Conservation (phyloP, 2,329 filamentous ascomycete species). For the Trichoderma aggressivum region DNA sequence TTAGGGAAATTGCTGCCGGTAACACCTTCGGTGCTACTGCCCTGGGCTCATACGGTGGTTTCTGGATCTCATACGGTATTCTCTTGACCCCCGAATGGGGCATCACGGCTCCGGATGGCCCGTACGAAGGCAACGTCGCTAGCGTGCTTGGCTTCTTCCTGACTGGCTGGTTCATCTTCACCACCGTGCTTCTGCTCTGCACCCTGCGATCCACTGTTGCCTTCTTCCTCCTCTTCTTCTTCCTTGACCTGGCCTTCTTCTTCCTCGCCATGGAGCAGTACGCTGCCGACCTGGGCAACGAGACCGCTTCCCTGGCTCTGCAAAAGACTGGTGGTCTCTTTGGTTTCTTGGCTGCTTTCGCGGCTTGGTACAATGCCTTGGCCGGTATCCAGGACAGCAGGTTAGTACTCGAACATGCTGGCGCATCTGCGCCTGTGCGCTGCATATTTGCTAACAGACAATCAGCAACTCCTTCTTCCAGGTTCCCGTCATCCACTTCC, state of each 20-base stretch:
- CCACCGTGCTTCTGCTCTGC: constrained; percentile 67
- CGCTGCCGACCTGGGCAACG: constrained; percentile 50
- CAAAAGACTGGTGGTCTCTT: constrained; percentile 74
- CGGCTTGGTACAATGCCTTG: constrained; percentile 84
- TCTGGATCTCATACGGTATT: constrained; percentile 76
- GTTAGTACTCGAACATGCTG: constrained; percentile 39
- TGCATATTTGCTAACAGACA: constrained; percentile 31
- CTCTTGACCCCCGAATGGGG: constrained; percentile 66
- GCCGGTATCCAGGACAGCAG: constrained; percentile 74
- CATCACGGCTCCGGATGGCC: constrained; percentile 46
- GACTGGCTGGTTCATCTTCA: constrained; percentile 82
- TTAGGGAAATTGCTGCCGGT: constrained; percentile 79
- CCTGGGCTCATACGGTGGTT: constrained; percentile 76
- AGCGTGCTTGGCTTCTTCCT: constrained; percentile 72
- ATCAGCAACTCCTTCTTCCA: constrained; percentile 81
- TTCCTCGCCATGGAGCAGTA: constrained; percentile 65
- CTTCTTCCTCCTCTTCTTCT: constrained; percentile 75
- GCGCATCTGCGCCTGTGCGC: not conserved
- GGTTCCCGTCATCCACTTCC: constrained; percentile 89
- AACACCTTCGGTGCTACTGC: constrained; percentile 85
- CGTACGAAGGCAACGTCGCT: constrained; percentile 44
- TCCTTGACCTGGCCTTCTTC: constrained; percentile 72
- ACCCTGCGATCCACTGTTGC: constrained; percentile 74
- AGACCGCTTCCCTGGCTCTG: constrained; percentile 44
- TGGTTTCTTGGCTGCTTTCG: constrained; percentile 74